A percentile compares a stretch with the other conserved stretches of the same genome.
phyloP scores from a whole-genome alignment of 164 flowering plant species.

The Aristolochia contorta region DNA sequence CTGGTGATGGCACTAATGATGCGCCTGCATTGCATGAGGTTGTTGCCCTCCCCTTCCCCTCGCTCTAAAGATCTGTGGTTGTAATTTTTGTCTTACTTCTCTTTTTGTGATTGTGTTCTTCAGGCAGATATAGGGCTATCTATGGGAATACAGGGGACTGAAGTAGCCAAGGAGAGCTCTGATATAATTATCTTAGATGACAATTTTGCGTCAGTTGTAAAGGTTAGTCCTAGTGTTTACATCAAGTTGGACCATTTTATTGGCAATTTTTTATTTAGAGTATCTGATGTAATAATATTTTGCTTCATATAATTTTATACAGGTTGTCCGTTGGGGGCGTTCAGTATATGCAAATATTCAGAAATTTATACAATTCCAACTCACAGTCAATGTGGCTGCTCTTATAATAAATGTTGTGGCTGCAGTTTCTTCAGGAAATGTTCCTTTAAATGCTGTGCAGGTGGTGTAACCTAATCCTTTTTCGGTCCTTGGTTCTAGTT shows the following conservation, averaged over 20 bases:
- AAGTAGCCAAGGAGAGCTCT: constrained; percentile 97
- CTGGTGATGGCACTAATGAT: constrained; percentile 99
- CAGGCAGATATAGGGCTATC: constrained; percentile 98
- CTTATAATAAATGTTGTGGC: constrained; percentile 85
- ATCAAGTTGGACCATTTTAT: background rate
- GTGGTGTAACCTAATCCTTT: constrained; percentile 18
- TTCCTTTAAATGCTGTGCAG: constrained; percentile 92
- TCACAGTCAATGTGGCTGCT: constrained; percentile 93
- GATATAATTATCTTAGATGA: constrained; percentile 98
- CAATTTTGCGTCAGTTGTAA: constrained; percentile 87
- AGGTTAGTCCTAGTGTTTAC: constrained; percentile 37
- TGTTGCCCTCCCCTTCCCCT: background rate
- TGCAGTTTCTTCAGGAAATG: constrained; percentile 74
- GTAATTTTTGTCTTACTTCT: background rate
- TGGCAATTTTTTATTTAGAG: background rate
- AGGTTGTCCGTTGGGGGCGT: constrained; percentile 98
- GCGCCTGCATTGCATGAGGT: constrained; percentile 99
- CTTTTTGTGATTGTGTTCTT: constrained; percentile 6
- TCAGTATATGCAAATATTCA: constrained; percentile 96
- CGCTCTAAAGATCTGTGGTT: background rate
- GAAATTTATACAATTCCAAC: constrained; percentile 95
- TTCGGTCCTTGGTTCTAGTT: background rate
- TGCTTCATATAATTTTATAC: constrained; percentile 3
- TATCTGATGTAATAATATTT: background rate
- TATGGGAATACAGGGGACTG: constrained; percentile 94